Evolutionary conservation across 192 early-diverging fungal genomes (phyloP).

Genomic region (Podila verticillata): DNA sequence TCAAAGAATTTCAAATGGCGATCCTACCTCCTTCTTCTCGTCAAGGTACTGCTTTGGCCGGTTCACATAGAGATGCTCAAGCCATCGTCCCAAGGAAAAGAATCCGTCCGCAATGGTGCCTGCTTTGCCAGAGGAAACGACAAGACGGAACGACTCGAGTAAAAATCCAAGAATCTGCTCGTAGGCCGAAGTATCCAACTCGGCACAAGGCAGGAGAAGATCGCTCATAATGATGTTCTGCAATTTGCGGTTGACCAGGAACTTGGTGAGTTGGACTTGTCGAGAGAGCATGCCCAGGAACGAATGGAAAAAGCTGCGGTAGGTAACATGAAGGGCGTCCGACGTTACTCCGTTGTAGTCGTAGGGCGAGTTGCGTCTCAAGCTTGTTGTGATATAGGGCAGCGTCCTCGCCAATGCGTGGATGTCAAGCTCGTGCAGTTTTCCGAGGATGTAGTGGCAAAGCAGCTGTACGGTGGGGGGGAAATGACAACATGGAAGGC

Average conservation of each 20-base stretch:
- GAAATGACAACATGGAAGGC: background rate
- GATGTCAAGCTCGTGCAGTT: conserved; percentile 46
- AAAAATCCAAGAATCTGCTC: conserved; percentile 49
- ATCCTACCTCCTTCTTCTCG: conserved; percentile 24
- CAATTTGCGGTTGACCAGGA: conserved; percentile 46
- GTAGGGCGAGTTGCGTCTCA: conserved; percentile 35
- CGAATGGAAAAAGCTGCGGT: conserved; percentile 56
- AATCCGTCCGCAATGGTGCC: conserved; percentile 38
- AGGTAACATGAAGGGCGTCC: conserved; percentile 54
- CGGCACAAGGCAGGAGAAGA: conserved; percentile 50
- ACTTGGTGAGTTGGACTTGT: conserved; percentile 42
- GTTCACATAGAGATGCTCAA: conserved; percentile 34
- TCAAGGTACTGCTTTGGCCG: conserved; percentile 11
- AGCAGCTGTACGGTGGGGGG: conserved; percentile 20
- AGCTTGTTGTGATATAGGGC: conserved; percentile 43
- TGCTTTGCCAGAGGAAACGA: conserved; percentile 41
- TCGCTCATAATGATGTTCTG: conserved; percentile 54
- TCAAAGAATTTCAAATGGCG: too few relatives aligned
- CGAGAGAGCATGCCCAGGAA: conserved; percentile 50
- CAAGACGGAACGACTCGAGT: conserved; percentile 34
- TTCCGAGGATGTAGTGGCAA: conserved; percentile 60
- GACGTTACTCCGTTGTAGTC: conserved; percentile 17
- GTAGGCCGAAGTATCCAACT: conserved; percentile 48
- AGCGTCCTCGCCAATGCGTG: conserved; percentile 44
- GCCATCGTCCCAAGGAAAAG: conserved; percentile 26